Percentiles rank a stretch among this genome's conserved stretches.
These are phyloP conservation scores for Vitis vinifera DNA, from an alignment of 164 flowering plant genomes.

Conservation along the genomic window DNA sequence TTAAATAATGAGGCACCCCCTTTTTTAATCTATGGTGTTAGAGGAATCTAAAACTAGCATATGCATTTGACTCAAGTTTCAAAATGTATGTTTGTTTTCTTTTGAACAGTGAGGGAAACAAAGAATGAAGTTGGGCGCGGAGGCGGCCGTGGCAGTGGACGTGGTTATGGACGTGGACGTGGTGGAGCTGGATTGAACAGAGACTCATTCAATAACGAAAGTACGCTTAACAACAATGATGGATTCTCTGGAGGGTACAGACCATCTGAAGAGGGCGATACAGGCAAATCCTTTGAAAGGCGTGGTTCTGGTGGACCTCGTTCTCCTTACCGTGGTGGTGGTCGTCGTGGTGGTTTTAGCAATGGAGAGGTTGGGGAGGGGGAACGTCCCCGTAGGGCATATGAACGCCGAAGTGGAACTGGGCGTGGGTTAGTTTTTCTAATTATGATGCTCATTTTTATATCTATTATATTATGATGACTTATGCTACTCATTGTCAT, in stretches of 20 bases:
- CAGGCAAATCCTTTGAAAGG: conserved; percentile 29
- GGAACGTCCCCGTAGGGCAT: conserved; percentile 49
- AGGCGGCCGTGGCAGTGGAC: conserved; percentile 28
- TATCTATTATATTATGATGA: neutral
- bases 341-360: conserved; percentile 25
- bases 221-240: conserved; percentile 2
- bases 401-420: conserved; percentile 71
- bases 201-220: conserved; percentile 20
- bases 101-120: conserved; percentile 33
- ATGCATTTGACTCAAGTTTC: too few species aligned
- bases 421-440: conserved; percentile 45
- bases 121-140: conserved; percentile 33
- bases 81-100: neutral
- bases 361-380: conserved; percentile 51
- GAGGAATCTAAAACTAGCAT: too few species aligned
- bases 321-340: conserved; percentile 22
- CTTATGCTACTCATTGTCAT: neutral
- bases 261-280: conserved; percentile 26
- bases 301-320: conserved; percentile 29
- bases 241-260: conserved; percentile 22
- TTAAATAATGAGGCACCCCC: too few species aligned
- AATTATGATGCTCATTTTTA: too few species aligned
- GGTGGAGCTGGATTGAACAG: conserved; percentile 25
- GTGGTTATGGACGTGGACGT: conserved; percentile 29
- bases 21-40: too few species aligned